Conservation (phyloP, 805 yeast genomes). For the Vanderwaltozyma polyspora region DNA sequence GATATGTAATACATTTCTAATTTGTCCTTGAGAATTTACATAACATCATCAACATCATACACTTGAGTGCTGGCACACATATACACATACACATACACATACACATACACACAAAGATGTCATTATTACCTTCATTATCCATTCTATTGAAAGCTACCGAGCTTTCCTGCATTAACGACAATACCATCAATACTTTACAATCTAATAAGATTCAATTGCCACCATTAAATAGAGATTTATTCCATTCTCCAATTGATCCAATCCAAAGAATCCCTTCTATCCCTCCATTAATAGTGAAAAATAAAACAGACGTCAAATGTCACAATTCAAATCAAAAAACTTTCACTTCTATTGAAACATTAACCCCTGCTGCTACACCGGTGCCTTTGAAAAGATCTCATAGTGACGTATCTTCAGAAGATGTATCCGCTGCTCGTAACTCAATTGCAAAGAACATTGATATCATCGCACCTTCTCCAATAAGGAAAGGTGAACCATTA, state of each 20-base stretch:
- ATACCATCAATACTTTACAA: background rate
- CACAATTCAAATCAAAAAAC: background rate
- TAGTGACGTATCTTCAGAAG: background rate
- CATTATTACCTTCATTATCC: background rate
- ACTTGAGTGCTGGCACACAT: no score
- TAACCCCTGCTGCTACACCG: constrained; percentile 1
- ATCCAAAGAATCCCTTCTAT: no score
- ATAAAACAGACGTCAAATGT: background rate
- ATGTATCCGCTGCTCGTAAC: background rate
- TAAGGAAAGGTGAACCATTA: constrained; percentile 14
- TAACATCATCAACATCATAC: no score
- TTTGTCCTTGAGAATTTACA: no score
- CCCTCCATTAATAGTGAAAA: background rate
- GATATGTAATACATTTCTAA: no score
- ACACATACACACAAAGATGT: background rate
- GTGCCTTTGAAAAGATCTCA: background rate
- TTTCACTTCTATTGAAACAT: background rate
- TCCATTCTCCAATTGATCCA: no score
- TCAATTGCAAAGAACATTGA: background rate
- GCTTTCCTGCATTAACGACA: no score
- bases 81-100: no score
- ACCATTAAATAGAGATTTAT: no score
- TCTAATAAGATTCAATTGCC: background rate
- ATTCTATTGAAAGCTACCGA: background rate
- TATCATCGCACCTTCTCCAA: constrained; percentile 1